Base-by-base conservation (phyloP, 192 early-diverging fungal species). In the Coemansia sp. region DNA sequence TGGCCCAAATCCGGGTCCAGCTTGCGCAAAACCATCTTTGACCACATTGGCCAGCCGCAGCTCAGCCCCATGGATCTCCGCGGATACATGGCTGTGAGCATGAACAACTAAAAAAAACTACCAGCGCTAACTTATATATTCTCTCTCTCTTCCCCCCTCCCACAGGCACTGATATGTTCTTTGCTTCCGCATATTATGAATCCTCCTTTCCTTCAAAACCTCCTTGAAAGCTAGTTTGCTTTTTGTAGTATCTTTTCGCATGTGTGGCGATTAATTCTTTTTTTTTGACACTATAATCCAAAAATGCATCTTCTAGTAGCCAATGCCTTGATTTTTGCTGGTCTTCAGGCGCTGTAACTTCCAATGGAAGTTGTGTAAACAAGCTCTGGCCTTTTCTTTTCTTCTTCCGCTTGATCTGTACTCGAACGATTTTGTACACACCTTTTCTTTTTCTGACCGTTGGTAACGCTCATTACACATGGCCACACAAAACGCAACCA, bases 31-130 rank as follows among this genome's bases (percentile, higher is more conserved):
- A 79, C 77, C 6, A 74, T 79, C 32, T 79, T 79, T 60, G 77
- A 79, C 40, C 77, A 79, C 22, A 71, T 79, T 40, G 77, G 77
- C 48, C 61, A 79, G 62, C 66, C 40, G 36, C 68, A 70, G 53
- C 54, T 79, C 61, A 79, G 77, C 46, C 71, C 77, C 5, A 74
- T 79, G 71, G 77, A 79, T 22, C 60, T 79, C 42, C 68, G 77
- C 45, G 77, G 77, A 9, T 79, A 74, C 62, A 71, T 79, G 77
- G 77, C 68, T 20, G 65, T 70, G 17, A 66, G 71, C 13, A 79
- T 79, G 76, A 74, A 53, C 65, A 78, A 67, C 70, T 78, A 55
- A 67, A 19, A 38, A 38, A 13, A 13, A 40, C 38, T 11, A 40
- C 9, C 38, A 40, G 38, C 38, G 7, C 38, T 11, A 7, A 52